These are phyloP conservation scores for Anastatica hierochuntica DNA, from an alignment of 345 rosid genomes.

Conservation along the genomic window DNA sequence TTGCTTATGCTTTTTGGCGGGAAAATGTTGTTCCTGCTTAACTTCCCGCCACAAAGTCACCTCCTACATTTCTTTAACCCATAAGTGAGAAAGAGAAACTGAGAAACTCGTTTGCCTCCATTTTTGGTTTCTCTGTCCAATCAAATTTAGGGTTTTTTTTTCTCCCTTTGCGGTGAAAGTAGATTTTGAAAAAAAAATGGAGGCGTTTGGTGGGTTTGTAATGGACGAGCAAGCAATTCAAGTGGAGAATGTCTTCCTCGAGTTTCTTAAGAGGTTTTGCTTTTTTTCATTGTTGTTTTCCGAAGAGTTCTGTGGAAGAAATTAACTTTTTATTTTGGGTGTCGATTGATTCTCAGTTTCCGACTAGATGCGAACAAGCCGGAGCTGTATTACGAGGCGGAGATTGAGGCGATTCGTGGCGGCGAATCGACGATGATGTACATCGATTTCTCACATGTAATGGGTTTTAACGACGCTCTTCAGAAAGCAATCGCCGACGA, in stretches of 20 bases:
- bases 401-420: slow-evolving; percentile 60
- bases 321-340: not conserved
- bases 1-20: slow-evolving; percentile 6
- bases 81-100: not conserved
- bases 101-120: not conserved
- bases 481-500: slow-evolving; percentile 81
- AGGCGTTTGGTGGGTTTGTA: slow-evolving; percentile 57
- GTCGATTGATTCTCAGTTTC: slow-evolving; percentile 36
- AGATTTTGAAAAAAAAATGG: slow-evolving; percentile 32
- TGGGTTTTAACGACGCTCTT: slow-evolving; percentile 67
- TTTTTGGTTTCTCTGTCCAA: not conserved
- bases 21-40: slow-evolving; percentile 9
- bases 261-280: slow-evolving; percentile 70
- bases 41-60: slow-evolving; percentile 25
- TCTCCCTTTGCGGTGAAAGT: not conserved
- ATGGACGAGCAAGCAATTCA: slow-evolving; percentile 72
- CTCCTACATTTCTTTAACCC: not conserved
- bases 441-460: slow-evolving; percentile 82
- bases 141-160: slow-evolving; percentile 13
- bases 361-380: slow-evolving; percentile 39
- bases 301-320: not conserved
- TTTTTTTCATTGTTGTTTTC: not conserved
- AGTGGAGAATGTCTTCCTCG: slow-evolving; percentile 82
- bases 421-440: slow-evolving; percentile 76
- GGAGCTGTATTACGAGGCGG: slow-evolving; percentile 51